phyloP scores from a whole-genome alignment of 306 rosid species.

The Prosopis cineraria region DNA sequence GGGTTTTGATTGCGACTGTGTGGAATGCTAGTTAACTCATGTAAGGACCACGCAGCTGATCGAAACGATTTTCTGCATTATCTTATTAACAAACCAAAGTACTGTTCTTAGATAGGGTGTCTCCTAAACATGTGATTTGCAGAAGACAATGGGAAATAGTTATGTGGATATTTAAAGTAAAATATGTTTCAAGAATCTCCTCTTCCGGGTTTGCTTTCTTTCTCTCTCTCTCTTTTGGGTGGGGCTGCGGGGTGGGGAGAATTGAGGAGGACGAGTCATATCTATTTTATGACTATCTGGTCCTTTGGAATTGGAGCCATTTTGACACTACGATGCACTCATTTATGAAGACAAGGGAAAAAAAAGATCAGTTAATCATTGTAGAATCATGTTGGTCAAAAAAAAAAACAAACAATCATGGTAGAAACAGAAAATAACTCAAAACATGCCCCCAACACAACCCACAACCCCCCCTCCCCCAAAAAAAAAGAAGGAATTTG shows the following conservation, averaged over 20 bases:
- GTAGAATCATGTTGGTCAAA: too few species aligned
- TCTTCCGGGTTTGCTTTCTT: too few species aligned
- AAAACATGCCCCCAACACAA: too few species aligned
- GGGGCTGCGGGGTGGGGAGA: too few species aligned
- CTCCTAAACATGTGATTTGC: background rate
- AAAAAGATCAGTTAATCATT: background rate
- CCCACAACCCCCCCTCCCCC: too few species aligned
- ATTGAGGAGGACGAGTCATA: background rate
- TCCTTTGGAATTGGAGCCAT: background rate
- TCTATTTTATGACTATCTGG: background rate
- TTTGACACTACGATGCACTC: background rate
- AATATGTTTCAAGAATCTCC: background rate
- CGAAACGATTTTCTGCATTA: slow-evolving; percentile 45
- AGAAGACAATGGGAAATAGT: background rate
- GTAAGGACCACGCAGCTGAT: slow-evolving; percentile 44
- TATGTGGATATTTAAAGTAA: background rate
- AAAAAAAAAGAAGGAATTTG: too few species aligned
- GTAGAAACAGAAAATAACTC: background rate
- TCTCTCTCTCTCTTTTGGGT: too few species aligned
- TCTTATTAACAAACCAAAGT: slow-evolving; percentile 28
- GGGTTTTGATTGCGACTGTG: slow-evolving; percentile 39
- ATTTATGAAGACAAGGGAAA: background rate
- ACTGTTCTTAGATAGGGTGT: background rate
- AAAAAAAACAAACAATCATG: too few species aligned
- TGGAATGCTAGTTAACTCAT: slow-evolving; percentile 28